These are phyloP conservation scores for Solanum hybrid DNA, from an alignment of 305 asterid species.

Conservation along the genomic window DNA sequence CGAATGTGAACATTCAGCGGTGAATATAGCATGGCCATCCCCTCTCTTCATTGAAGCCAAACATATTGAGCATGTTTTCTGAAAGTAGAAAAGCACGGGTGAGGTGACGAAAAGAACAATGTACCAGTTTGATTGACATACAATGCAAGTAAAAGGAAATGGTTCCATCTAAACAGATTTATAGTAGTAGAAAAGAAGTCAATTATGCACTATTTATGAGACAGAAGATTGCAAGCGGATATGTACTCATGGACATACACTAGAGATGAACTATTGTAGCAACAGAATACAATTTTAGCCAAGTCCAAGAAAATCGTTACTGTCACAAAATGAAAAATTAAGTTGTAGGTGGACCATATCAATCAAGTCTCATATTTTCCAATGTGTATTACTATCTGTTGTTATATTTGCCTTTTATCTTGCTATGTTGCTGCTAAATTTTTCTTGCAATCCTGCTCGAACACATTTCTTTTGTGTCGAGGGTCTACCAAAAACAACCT, in stretches of 20 bases:
- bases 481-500: background rate
- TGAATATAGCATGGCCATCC: constrained; percentile 12
- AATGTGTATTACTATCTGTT: background rate
- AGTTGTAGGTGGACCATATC: background rate
- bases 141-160: background rate
- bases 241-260: background rate
- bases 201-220: background rate
- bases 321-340: background rate
- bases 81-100: background rate
- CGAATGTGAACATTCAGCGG: constrained; percentile 13
- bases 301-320: background rate
- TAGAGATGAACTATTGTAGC: background rate
- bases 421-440: background rate
- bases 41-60: constrained; percentile 13
- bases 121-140: background rate
- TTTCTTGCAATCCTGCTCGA: background rate
- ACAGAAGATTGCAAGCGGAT: background rate
- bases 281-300: background rate
- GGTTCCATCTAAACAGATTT: background rate
- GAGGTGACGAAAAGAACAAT: background rate
- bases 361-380: background rate
- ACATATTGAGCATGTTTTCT: constrained; percentile 12
- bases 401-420: background rate
- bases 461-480: background rate
- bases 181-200: background rate